phyloP scores from a whole-genome alignment of 2,329 filamentous ascomycete genomes.

The Lomentospora prolificans region DNA sequence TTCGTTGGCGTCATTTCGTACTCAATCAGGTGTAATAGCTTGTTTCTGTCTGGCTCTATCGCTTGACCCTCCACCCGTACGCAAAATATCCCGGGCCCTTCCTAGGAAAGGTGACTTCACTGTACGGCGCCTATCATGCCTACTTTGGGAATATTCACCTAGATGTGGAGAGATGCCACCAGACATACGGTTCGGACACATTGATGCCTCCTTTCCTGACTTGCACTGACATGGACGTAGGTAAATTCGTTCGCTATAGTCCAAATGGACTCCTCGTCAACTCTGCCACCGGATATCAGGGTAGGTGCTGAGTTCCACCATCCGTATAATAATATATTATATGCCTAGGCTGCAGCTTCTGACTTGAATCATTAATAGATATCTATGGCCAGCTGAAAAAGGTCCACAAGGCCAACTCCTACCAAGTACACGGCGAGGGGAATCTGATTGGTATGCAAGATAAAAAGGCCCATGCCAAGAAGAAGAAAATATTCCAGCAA shows the following conservation, averaged over 20 bases:
- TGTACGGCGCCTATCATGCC: constrained; percentile 9
- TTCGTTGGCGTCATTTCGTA: not conserved
- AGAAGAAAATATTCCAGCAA: constrained; percentile 2
- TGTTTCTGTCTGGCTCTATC: not conserved
- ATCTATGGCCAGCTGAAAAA: constrained; percentile 8
- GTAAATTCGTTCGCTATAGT: constrained; percentile 16
- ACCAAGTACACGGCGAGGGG: not conserved
- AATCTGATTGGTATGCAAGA: constrained; percentile 1
- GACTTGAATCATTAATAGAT: no score
- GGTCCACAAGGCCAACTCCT: constrained; percentile 11
- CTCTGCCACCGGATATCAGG: constrained; percentile 4
- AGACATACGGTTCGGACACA: constrained; percentile 4
- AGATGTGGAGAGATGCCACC: constrained; percentile 6
- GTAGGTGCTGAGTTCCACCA: not conserved
- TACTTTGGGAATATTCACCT: constrained; percentile 8
- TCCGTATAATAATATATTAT: no score
- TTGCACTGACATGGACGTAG: not conserved
- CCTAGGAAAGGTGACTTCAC: constrained; percentile 8
- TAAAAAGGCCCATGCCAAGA: not conserved
- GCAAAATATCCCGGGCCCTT: constrained; percentile 10
- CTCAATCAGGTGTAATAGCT: not conserved
- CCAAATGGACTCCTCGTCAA: constrained; percentile 16
- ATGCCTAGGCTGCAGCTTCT: no score
- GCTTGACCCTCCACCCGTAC: constrained; percentile 7
- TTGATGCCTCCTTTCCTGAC: not conserved